Evolutionary conservation across 108 stramenopile species (phyloP).

Genomic region (Tribonema minus): DNA sequence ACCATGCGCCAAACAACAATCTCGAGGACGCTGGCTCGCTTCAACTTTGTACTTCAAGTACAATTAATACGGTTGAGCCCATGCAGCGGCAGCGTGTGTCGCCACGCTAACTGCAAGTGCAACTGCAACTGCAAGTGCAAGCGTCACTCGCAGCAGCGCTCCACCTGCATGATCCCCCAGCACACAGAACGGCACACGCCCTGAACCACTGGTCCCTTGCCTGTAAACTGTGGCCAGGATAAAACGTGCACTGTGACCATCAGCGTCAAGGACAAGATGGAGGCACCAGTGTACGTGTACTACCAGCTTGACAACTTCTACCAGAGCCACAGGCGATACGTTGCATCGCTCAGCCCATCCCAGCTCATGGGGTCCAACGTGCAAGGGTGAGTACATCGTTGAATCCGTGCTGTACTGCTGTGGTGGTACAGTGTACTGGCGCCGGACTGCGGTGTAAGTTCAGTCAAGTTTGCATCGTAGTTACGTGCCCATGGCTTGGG

Average conservation of each 20-base stretch:
- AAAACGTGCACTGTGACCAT: not conserved
- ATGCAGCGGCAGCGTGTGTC: too few relatives aligned
- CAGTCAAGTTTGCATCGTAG: too few relatives aligned
- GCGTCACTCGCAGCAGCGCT: not conserved
- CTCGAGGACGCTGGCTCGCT: too few relatives aligned
- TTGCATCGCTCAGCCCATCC: constrained; percentile 57
- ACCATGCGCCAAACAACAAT: too few relatives aligned
- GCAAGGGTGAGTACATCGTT: not conserved
- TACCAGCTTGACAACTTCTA: constrained; percentile 95
- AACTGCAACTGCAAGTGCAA: not conserved
- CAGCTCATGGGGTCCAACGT: constrained; percentile 48
- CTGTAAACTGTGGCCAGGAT: too few relatives aligned
- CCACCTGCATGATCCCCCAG: not conserved
- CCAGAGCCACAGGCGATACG: constrained; percentile 91
- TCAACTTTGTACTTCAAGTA: too few relatives aligned
- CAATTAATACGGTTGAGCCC: too few relatives aligned
- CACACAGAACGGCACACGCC: not conserved
- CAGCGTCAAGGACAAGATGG: constrained; percentile 36
- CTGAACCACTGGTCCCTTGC: not conserved
- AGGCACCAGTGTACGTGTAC: constrained; percentile 83
- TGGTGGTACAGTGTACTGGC: too few relatives aligned
- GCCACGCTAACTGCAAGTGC: not conserved
- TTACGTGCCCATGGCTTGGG: too few relatives aligned
- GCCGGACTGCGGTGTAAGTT: too few relatives aligned
- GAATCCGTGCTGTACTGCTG: too few relatives aligned